These are phyloP conservation scores for Vaccinium myrtillus DNA, from an alignment of 148 eudicot genomes.

Conservation along the genomic window DNA sequence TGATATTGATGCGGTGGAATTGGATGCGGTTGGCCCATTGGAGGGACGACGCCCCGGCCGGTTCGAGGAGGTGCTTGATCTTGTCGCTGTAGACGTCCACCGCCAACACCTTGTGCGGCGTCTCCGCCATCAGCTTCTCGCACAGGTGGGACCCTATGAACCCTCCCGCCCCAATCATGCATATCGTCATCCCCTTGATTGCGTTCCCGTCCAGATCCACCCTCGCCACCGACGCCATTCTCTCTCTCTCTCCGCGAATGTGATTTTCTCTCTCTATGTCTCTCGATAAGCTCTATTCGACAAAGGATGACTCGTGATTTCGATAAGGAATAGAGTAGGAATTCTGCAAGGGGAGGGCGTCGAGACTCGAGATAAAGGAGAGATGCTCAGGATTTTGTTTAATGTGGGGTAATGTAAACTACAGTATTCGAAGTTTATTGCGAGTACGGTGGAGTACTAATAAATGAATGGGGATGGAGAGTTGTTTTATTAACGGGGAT, in stretches of 20 bases:
- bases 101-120: constrained; percentile 78
- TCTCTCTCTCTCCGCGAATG: neutral
- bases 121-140: constrained; percentile 83
- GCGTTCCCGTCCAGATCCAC: constrained; percentile 92
- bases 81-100: constrained; percentile 95
- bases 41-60: constrained; percentile 29
- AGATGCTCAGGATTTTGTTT: neutral
- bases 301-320: neutral
- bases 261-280: neutral
- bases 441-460: neutral
- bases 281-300: neutral
- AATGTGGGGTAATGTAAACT: neutral
- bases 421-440: neutral
- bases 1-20: constrained; percentile 85
- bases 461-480: no score
- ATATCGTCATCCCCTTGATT: constrained; percentile 64
- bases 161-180: constrained; percentile 99
- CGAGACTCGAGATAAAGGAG: neutral
- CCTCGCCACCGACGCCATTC: constrained; percentile 47
- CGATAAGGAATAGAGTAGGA: neutral
- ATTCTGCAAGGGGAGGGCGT: neutral
- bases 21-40: constrained; percentile 72
- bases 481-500: no score
- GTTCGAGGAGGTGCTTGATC: constrained; percentile 90
- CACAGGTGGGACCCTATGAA: constrained; percentile 99